phyloP scores from a whole-genome alignment of 2,329 filamentous ascomycete species.

The Colletotrichum falcatum region DNA sequence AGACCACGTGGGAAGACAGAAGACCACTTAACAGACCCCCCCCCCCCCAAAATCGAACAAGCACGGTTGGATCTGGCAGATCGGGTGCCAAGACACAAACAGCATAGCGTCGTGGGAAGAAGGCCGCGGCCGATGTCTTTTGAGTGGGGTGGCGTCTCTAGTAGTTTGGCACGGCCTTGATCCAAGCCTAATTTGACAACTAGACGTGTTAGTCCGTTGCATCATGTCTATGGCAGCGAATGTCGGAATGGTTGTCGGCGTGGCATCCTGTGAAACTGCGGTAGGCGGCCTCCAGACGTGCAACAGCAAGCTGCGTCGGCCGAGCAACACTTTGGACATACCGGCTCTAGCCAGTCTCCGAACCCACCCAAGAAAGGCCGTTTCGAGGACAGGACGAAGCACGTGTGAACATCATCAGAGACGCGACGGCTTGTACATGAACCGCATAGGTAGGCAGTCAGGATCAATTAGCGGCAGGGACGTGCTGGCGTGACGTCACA shows the following conservation, averaged over 20 bases:
- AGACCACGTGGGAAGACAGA: background rate
- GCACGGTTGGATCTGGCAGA: background rate
- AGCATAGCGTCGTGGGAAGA: background rate
- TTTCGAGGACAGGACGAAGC: background rate
- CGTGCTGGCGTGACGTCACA: slow-evolving; percentile 14
- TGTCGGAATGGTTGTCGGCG: background rate
- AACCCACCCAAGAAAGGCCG: background rate
- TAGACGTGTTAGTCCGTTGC: background rate
- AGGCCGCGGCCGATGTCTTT: background rate
- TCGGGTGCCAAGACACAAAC: background rate
- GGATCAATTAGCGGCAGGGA: background rate
- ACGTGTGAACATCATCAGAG: background rate
- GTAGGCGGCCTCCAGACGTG: background rate
- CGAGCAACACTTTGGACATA: background rate
- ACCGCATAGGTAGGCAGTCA: no score
- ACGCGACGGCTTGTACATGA: background rate
- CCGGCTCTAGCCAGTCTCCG: background rate
- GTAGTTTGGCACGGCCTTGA: background rate
- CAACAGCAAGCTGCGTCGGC: background rate
- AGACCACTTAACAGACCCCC: background rate
- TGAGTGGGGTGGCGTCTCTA: background rate
- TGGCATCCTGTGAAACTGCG: background rate
- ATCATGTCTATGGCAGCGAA: background rate
- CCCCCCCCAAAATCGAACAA: no score
- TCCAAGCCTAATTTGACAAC: background rate